These are phyloP conservation scores for Drechslerella dactyloides DNA, from an alignment of 2,329 filamentous ascomycete species.

Conservation along the genomic window DNA sequence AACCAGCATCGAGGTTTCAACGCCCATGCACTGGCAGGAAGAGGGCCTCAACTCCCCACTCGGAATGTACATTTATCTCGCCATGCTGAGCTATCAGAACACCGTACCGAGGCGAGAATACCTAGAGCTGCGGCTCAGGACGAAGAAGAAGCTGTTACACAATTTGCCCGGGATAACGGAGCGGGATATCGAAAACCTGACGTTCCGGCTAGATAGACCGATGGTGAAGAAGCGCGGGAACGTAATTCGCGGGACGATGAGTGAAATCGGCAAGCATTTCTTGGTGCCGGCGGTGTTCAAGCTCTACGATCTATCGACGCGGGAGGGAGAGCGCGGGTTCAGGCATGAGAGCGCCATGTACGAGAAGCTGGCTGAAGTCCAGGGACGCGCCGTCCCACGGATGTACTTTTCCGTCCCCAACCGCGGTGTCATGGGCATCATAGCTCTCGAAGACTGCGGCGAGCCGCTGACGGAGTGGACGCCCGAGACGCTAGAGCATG, in stretches of 20 bases:
- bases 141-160: not conserved
- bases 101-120: not conserved
- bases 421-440: not conserved
- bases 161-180: no score
- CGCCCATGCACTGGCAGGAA: conserved; percentile 1
- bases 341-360: not conserved
- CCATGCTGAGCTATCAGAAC: not conserved
- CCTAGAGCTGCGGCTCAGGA: not conserved
- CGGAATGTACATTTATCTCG: conserved; percentile 4
- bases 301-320: not conserved
- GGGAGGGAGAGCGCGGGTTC: not conserved
- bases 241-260: not conserved
- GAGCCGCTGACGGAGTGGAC: not conserved
- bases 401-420: not conserved
- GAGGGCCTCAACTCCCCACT: conserved; percentile 8
- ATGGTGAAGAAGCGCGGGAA: not conserved
- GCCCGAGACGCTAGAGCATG: not conserved
- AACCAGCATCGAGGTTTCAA: conserved; percentile 3
- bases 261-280: not conserved
- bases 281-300: not conserved
- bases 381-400: conserved; percentile 1
- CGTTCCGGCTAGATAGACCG: not conserved
- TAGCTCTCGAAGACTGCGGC: conserved; percentile 12
- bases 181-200: no score
- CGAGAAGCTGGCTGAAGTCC: not conserved